Evolutionary conservation across 2,329 filamentous ascomycete species (phyloP).

Genomic region (Neofusicoccum umdonicola): DNA sequence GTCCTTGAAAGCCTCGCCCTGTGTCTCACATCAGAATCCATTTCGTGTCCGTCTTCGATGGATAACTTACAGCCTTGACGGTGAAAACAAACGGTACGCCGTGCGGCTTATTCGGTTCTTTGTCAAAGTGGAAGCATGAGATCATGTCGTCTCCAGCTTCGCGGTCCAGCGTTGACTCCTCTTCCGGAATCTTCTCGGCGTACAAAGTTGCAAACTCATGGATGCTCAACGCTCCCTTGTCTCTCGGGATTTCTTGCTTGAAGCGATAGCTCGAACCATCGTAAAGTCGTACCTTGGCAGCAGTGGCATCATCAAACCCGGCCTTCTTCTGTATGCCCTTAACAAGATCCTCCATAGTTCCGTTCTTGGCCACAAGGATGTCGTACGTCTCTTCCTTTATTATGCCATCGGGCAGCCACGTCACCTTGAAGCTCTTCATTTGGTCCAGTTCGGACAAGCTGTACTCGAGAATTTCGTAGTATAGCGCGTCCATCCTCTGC

Average conservation of each 20-base stretch:
- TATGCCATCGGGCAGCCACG: conserved; percentile 84
- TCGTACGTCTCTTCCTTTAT: conserved; percentile 85
- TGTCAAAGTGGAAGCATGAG: conserved; percentile 79
- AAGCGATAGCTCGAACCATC: conserved; percentile 82
- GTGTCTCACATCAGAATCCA: not conserved
- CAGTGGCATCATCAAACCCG: conserved; percentile 72
- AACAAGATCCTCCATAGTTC: conserved; percentile 75
- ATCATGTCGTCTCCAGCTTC: conserved; percentile 8
- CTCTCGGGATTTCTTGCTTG: conserved; percentile 70
- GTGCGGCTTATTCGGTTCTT: conserved; percentile 78
- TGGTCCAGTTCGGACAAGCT: conserved; percentile 90
- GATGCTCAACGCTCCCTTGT: conserved; percentile 73
- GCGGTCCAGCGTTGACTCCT: conserved; percentile 53
- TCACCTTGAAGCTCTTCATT: conserved; percentile 82
- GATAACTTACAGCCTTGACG: conserved; percentile 66
- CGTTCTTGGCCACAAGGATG: conserved; percentile 83
- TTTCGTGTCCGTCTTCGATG: too few relatives aligned
- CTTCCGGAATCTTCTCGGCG: conserved; percentile 76
- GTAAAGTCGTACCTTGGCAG: conserved; percentile 72
- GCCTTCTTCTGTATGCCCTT: conserved; percentile 76
- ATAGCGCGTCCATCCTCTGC: conserved; percentile 75
- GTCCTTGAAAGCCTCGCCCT: conserved; percentile 84
- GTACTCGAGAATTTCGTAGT: conserved; percentile 92
- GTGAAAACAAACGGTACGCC: conserved; percentile 90
- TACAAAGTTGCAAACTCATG: conserved; percentile 83